phyloP scores from a whole-genome alignment of 257 asterid genomes.

The Linderniella brevidens region DNA sequence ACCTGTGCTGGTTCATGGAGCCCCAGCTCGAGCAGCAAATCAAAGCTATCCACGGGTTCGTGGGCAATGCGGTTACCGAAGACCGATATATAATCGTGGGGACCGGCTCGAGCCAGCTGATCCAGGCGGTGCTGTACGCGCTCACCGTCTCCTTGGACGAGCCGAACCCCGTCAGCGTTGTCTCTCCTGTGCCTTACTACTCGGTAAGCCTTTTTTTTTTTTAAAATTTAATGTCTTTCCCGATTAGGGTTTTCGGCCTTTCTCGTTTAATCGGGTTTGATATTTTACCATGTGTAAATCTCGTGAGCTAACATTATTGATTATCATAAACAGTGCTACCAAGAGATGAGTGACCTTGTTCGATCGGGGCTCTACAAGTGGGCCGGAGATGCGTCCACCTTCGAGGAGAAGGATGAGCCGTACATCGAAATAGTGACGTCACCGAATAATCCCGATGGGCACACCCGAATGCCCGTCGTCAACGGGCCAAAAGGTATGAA shows the following conservation, averaged over 20 bases:
- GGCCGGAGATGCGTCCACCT: slow-evolving; percentile 56
- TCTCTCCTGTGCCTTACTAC: slow-evolving; percentile 64
- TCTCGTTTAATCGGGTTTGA: background rate
- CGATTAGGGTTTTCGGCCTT: too few relatives aligned
- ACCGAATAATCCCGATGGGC: slow-evolving; percentile 73
- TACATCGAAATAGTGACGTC: slow-evolving; percentile 66
- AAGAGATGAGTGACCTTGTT: slow-evolving; percentile 34
- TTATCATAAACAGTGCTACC: slow-evolving; percentile 30
- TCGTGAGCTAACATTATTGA: background rate
- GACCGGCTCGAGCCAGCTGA: slow-evolving; percentile 79
- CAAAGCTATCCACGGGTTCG: slow-evolving; percentile 28
- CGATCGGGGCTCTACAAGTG: slow-evolving; percentile 45
- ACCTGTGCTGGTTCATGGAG: slow-evolving; percentile 74
- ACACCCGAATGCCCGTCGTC: slow-evolving; percentile 34
- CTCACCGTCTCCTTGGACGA: slow-evolving; percentile 23
- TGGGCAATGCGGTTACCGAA: slow-evolving; percentile 49
- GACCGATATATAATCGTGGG: slow-evolving; percentile 44
- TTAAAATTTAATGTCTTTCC: background rate
- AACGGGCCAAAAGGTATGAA: slow-evolving; percentile 26
- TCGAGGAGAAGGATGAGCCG: slow-evolving; percentile 24
- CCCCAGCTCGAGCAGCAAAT: slow-evolving; percentile 54
- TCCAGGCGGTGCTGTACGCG: slow-evolving; percentile 57
- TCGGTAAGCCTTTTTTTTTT: slow-evolving; percentile 24
- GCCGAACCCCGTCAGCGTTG: slow-evolving; percentile 40
- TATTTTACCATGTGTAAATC: background rate